Conservation (phyloP, 148 eudicot genomes). For the Camellia granthamiana region DNA sequence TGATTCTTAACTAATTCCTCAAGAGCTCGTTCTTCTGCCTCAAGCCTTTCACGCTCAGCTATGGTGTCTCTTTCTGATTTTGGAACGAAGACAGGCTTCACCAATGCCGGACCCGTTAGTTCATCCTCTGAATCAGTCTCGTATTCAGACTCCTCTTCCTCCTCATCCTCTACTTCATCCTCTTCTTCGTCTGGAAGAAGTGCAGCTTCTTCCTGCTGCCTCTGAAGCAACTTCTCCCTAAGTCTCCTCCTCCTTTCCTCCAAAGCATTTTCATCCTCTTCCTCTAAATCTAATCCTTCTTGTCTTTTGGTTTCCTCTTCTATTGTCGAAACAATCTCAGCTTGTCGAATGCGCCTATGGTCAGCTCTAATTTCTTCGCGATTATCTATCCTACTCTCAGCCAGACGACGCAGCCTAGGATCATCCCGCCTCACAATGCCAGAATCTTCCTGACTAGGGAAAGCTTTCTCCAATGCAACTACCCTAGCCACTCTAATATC, state of each 20-base stretch:
- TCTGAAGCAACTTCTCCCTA: constrained; percentile 21
- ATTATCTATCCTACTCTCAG: constrained; percentile 21
- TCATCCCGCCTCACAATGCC: constrained; percentile 10
- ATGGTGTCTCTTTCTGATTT: constrained; percentile 21
- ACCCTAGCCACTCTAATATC: constrained; percentile 59
- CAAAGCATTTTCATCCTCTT: constrained; percentile 19
- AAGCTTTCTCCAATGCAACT: constrained; percentile 53
- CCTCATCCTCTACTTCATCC: constrained; percentile 18
- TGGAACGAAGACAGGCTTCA: constrained; percentile 20
- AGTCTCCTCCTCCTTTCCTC: constrained; percentile 22
- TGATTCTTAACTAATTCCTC: constrained; percentile 15
- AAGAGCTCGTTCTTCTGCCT: constrained; percentile 20
- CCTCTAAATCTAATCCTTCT: constrained; percentile 20
- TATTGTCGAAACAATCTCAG: constrained; percentile 18
- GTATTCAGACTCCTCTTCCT: constrained; percentile 21
- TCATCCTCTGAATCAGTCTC: constrained; percentile 22
- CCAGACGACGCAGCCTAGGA: constrained; percentile 18
- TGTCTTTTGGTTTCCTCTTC: constrained; percentile 20
- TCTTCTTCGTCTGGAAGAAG: constrained; percentile 22
- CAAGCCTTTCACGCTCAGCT: constrained; percentile 20
- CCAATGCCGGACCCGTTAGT: constrained; percentile 10
- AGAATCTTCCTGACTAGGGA: constrained; percentile 16
- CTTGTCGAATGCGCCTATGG: constrained; percentile 20
- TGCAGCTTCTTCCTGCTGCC: constrained; percentile 24
- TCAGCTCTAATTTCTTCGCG: constrained; percentile 19